A percentile compares a stretch with the other conserved stretches of the same genome.
These are phyloP conservation scores for Penicillium arizonense DNA, from an alignment of 495 filamentous ascomycete genomes.

Conservation along the genomic window DNA sequence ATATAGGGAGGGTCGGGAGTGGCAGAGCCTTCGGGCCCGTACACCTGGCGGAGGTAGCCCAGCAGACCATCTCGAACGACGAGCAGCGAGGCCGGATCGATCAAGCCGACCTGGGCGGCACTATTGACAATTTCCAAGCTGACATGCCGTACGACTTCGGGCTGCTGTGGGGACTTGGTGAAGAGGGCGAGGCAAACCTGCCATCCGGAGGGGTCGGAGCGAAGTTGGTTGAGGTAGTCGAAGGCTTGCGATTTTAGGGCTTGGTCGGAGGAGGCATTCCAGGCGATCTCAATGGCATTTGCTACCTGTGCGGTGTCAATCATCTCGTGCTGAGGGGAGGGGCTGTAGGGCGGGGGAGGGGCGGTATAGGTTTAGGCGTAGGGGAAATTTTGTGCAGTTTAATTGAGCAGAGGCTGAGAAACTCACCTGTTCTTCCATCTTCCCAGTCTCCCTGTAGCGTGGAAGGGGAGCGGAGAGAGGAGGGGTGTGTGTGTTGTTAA, in stretches of 20 bases:
- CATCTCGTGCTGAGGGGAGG: constrained; percentile 20
- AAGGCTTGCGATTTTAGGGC: constrained; percentile 80
- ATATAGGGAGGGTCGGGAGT: constrained; percentile 66
- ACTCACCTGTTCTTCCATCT: constrained; percentile 53
- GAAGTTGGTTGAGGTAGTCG: constrained; percentile 80
- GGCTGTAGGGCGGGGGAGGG: constrained; percentile 17
- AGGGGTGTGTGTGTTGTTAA: constrained; percentile 26
- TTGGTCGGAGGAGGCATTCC: constrained; percentile 70
- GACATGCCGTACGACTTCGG: constrained; percentile 82
- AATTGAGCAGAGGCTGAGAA: constrained; percentile 1
- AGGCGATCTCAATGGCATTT: constrained; percentile 89
- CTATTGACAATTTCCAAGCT: constrained; percentile 90
- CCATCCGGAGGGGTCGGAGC: constrained; percentile 75
- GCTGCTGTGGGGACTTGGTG: constrained; percentile 70
- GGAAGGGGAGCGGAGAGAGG: constrained; percentile 16
- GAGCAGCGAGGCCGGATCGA: constrained; percentile 64
- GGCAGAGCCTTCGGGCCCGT: constrained; percentile 54
- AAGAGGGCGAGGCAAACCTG: constrained; percentile 85
- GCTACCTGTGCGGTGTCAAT: constrained; percentile 61
- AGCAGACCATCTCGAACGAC: constrained; percentile 75
- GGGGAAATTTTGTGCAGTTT: constrained; percentile 17
- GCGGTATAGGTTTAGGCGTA: constrained; percentile 18
- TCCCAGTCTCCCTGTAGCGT: constrained; percentile 42
- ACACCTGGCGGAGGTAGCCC: constrained; percentile 71
- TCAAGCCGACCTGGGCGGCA: constrained; percentile 70